Percentiles rank a stretch among this genome's conserved stretches.
Conservation (phyloP, 2,329 filamentous ascomycete genomes). For the Cordyceps fumosorosea region DNA sequence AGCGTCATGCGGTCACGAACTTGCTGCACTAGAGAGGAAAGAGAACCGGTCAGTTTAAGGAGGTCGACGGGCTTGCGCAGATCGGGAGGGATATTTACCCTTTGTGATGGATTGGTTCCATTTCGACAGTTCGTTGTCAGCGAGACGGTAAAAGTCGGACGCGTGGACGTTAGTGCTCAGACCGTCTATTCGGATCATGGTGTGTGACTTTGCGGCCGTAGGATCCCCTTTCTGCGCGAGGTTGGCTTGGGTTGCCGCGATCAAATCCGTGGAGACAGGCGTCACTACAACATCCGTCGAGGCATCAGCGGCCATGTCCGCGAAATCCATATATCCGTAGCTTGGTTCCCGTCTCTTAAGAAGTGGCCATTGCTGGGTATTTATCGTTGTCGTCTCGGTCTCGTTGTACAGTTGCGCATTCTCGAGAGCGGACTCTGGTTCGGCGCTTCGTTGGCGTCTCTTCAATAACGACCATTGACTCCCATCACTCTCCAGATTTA, state of each 20-base stretch:
- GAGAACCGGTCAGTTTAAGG: background rate
- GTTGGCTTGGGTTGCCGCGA: background rate
- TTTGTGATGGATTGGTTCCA: conserved; percentile 60
- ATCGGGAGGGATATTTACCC: conserved; percentile 28
- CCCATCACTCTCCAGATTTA: background rate
- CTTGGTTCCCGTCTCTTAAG: conserved; percentile 1
- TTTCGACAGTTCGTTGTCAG: conserved; percentile 57
- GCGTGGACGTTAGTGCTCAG: conserved; percentile 54
- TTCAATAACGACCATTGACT: background rate
- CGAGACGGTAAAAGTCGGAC: conserved; percentile 65
- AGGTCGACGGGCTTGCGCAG: background rate
- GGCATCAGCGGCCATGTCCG: background rate
- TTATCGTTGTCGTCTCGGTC: no score
- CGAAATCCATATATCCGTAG: background rate
- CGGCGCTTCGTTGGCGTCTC: background rate
- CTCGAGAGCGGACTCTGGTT: background rate
- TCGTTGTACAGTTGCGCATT: background rate
- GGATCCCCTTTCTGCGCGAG: background rate
- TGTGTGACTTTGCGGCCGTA: background rate
- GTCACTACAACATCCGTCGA: background rate
- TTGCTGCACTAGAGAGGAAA: conserved; percentile 46
- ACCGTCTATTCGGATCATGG: conserved; percentile 51
- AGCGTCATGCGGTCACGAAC: conserved; percentile 58
- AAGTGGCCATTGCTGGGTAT: conserved; percentile 7
- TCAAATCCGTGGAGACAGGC: background rate